These are phyloP conservation scores for Bombardia bombarda DNA, from an alignment of 495 filamentous ascomycete genomes.

Conservation along the genomic window DNA sequence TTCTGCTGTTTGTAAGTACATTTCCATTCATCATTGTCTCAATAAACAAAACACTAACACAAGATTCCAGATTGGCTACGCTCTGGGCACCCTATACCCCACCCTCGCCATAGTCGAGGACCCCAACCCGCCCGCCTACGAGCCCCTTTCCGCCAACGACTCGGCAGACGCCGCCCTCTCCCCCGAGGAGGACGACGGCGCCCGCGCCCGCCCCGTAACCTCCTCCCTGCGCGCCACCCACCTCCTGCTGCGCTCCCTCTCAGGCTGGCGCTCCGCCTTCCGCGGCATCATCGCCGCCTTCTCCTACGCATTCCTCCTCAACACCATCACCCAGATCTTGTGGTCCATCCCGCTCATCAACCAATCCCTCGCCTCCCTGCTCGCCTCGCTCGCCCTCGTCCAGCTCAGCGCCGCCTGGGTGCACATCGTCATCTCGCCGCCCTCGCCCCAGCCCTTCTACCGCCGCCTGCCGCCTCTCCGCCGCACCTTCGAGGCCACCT, in stretches of 20 bases:
- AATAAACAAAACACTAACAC: background rate
- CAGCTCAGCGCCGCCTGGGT: slow-evolving; percentile 36
- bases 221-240: slow-evolving; percentile 34
- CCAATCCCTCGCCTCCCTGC: slow-evolving; percentile 21
- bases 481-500: slow-evolving; percentile 35
- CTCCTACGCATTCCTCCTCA: slow-evolving; percentile 11
- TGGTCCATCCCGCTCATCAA: slow-evolving; percentile 14
- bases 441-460: slow-evolving; percentile 30
- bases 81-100: slow-evolving; percentile 29
- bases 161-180: slow-evolving; percentile 12
- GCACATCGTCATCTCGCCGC: slow-evolving; percentile 37
- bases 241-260: slow-evolving; percentile 26
- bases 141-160: slow-evolving; percentile 31
- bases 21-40: background rate
- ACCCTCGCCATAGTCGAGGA: slow-evolving; percentile 43
- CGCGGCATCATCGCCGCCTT: slow-evolving; percentile 28
- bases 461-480: slow-evolving; percentile 35
- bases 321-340: slow-evolving; percentile 9
- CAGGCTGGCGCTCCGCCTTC: slow-evolving; percentile 32
- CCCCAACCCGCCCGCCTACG: slow-evolving; percentile 40
- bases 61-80: slow-evolving; percentile 29
- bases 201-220: slow-evolving; percentile 24
- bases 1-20: slow-evolving; percentile 26
- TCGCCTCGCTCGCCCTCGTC: slow-evolving; percentile 24
- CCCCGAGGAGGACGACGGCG: slow-evolving; percentile 8